Conservation (phyloP, 257 asterid genomes). For the Lycium barbarum region DNA sequence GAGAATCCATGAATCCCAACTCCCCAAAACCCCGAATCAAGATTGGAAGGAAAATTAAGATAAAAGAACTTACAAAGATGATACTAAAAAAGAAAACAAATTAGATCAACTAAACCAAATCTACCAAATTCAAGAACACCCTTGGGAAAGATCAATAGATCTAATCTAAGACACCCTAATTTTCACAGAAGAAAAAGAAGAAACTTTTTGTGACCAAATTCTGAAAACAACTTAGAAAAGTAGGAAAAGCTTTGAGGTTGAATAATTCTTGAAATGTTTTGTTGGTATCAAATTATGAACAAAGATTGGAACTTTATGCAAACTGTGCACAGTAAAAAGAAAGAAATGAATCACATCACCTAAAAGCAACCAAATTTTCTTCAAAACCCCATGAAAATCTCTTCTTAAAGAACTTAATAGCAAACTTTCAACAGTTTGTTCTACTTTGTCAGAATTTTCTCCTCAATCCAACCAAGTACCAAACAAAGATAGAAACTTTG, state of each 20-base stretch:
- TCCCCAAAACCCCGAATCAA: background rate
- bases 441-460: slow-evolving; percentile 4
- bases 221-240: background rate
- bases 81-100: background rate
- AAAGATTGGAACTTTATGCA: slow-evolving; percentile 18
- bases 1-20: slow-evolving; percentile 21
- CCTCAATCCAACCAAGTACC: slow-evolving; percentile 2
- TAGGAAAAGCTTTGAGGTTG: background rate
- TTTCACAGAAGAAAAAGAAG: background rate
- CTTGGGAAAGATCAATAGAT: background rate
- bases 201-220: background rate
- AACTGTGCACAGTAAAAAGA: background rate
- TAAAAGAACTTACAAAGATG: background rate
- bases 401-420: background rate
- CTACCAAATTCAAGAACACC: background rate
- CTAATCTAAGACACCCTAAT: slow-evolving; percentile 9
- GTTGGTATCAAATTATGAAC: background rate
- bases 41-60: background rate
- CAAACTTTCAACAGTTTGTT: background rate
- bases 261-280: background rate
- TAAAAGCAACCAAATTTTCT: background rate
- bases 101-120: slow-evolving; percentile 10
- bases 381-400: background rate
- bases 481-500: background rate
- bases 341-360: slow-evolving; percentile 2